A percentile compares a stretch with the other conserved stretches of the same genome.
Conservation (phyloP, 805 yeast genomes). For the Grigorovia jiainica region DNA sequence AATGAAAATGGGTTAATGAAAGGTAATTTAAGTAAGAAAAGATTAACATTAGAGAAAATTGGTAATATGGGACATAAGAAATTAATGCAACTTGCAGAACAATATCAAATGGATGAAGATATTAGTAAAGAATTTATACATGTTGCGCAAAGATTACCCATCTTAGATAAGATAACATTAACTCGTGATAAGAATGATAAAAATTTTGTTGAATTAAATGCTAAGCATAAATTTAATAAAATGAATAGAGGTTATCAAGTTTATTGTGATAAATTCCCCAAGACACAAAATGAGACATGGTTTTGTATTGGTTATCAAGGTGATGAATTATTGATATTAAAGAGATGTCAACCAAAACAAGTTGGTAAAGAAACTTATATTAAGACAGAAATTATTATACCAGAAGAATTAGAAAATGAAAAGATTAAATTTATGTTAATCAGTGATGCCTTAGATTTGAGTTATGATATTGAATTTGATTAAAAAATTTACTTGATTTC, state of each 20-base stretch:
- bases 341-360: constrained; percentile 61
- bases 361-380: constrained; percentile 23
- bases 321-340: constrained; percentile 52
- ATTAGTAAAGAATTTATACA: constrained; percentile 40
- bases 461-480: constrained; percentile 27
- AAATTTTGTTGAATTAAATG: constrained; percentile 33
- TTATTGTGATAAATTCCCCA: constrained; percentile 75
- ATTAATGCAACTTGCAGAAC: constrained; percentile 9
- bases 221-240: constrained; percentile 43
- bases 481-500: constrained; percentile 4
- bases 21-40: constrained; percentile 4
- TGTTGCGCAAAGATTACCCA: constrained; percentile 52
- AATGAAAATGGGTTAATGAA: constrained; percentile 15
- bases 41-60: constrained; percentile 30
- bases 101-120: constrained; percentile 33
- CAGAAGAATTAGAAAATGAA: constrained; percentile 39
- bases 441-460: constrained; percentile 59
- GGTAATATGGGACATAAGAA: constrained; percentile 35
- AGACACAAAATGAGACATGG: constrained; percentile 91
- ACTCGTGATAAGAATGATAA: constrained; percentile 26
- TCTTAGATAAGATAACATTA: constrained; percentile 36
- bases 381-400: constrained; percentile 39
- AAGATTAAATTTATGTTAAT: constrained; percentile 40
- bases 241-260: constrained; percentile 52
- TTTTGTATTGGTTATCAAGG: constrained; percentile 51